A percentile compares a stretch with the other conserved stretches of the same genome.
Conservation (phyloP, 306 rosid species). For the Trifolium fragiferum region DNA sequence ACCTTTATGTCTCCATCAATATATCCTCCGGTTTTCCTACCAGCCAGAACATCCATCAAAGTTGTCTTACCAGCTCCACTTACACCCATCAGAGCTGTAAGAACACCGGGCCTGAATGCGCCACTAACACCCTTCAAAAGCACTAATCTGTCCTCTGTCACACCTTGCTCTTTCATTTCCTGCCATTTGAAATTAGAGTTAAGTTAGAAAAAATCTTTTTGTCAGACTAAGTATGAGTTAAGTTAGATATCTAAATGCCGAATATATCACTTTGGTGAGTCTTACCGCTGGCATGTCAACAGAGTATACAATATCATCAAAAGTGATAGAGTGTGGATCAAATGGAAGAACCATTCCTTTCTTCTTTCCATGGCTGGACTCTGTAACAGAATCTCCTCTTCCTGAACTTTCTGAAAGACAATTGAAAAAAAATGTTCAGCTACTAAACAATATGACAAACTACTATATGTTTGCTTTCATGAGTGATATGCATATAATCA, state of each 20-base stretch:
- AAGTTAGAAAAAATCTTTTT: background rate
- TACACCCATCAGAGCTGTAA: slow-evolving; percentile 76
- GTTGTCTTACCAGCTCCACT: slow-evolving; percentile 86
- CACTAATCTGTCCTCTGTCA: slow-evolving; percentile 55
- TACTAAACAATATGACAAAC: background rate
- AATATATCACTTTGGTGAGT: background rate
- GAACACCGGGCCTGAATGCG: slow-evolving; percentile 73
- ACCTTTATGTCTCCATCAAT: slow-evolving; percentile 63
- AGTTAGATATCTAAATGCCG: slow-evolving; percentile 1
- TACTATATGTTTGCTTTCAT: no score
- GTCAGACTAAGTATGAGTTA: background rate
- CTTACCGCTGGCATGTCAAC: slow-evolving; percentile 71
- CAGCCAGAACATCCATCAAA: slow-evolving; percentile 74
- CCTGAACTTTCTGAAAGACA: slow-evolving; percentile 48
- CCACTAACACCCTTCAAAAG: slow-evolving; percentile 69
- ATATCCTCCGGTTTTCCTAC: slow-evolving; percentile 76
- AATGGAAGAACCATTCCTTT: slow-evolving; percentile 76
- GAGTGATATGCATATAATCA: background rate
- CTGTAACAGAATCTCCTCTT: slow-evolving; percentile 25
- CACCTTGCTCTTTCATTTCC: slow-evolving; percentile 71
- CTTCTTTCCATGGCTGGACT: slow-evolving; percentile 43
- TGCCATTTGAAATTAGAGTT: slow-evolving; percentile 29
- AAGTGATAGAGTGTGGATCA: slow-evolving; percentile 58
- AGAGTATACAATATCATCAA: slow-evolving; percentile 59
- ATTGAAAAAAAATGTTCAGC: slow-evolving; percentile 15